Evolutionary conservation across 805 yeast species (phyloP), one percentile per base, ranked within the genome.

Genomic region (Tetrapisispora iriomotensis): DNA sequence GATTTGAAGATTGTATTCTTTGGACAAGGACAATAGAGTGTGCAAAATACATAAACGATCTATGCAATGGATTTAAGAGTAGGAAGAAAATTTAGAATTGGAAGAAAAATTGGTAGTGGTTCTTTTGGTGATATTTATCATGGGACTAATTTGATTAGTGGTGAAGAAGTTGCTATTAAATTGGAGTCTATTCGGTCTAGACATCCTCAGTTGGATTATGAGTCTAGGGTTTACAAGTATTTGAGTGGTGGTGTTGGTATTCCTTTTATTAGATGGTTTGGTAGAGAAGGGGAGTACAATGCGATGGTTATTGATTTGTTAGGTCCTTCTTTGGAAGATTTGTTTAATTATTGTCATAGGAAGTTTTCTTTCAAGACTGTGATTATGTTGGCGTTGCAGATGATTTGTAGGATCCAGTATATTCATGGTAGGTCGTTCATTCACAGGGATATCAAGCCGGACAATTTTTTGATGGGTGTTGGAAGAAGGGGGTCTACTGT

Each of bases 131-230:
- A 92, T 60, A 92, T 90, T 52, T 90, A 92, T 64, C 72, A 87
- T 49, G 82, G 96, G 13, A 86, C 95, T 19, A 92, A 92, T 66
- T 78, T 92, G 64, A 86, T 92, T 38, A 82, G 94, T 31, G 97
- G 97, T 34, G 98, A 92, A 62, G 96, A 92, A 64, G 96, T 92
- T 39, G 98, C 97, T 47, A 92, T 92, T 68, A 92, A 92, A 62
- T 71, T 92, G 46, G 98, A 92, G 60, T 81, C 84, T 47, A 78
- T 85, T 40, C 72, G 82, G 43, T 95, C 98, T 4, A 83, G 88
- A 56, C 98, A 92, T 61, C 98, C 98, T 1, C 98, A 92, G 65
- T 72, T 92, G 50, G 97, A 90, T 58, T 92, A 90, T 61, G 98
- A 92, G 64, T 95, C 97, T 13, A 80, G 94, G 50, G 98, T 92